Base-by-base conservation (phyloP, 345 rosid species). In the Streptanthus diversifolius region DNA sequence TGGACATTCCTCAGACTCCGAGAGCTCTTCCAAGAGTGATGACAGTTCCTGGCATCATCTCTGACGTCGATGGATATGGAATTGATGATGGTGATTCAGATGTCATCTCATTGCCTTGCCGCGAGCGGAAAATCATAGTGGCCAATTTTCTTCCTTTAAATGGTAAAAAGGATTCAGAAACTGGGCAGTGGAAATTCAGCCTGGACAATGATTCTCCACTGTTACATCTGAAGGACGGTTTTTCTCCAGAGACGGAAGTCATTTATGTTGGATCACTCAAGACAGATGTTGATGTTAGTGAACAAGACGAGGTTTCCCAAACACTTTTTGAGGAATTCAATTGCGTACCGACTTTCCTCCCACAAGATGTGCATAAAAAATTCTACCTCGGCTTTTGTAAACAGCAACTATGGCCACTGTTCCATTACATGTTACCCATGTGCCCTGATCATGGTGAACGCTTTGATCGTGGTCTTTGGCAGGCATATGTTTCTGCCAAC, bases 21-120 rank as follows among this genome's bases (percentile, higher is more conserved):
- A 77, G 81, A 63, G 53, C 80, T 30, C 84, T 90, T 76, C 90
- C 86, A 0, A 63, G 84, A 62, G 82, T 85, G 47, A 84, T 84
- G 82, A 81, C 88, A 10, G 79, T 72, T 64, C 87, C 92, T 4
- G 89, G 92, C 35, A 81, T 82, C 30, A 81, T 84, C 48, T 69
- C 87, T 65, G 91, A 85, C 8, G 49, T 40, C 1, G 88, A 83
- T 53, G 85, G 57, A 3, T 61, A 82, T 51, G 82, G 77, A 41
- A 51, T 65, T 58, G 68, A 48, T 44, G 78, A 47, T 60, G 72
- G 33, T 53, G 76, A 80, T 65, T 73, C 77, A 41, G 77, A 71
- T 52, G 69, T 12, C 43, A 44, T 64, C 25, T 76, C 79, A n/a
- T 61, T 64, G n/a, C 60, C 70, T 45, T 27, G 29, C 30, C 78